A percentile compares a stretch with the other conserved stretches of the same genome.
These are phyloP conservation scores for Phytopythium aichiense DNA, from an alignment of 352 stramenopile species.

Conservation along the genomic window DNA sequence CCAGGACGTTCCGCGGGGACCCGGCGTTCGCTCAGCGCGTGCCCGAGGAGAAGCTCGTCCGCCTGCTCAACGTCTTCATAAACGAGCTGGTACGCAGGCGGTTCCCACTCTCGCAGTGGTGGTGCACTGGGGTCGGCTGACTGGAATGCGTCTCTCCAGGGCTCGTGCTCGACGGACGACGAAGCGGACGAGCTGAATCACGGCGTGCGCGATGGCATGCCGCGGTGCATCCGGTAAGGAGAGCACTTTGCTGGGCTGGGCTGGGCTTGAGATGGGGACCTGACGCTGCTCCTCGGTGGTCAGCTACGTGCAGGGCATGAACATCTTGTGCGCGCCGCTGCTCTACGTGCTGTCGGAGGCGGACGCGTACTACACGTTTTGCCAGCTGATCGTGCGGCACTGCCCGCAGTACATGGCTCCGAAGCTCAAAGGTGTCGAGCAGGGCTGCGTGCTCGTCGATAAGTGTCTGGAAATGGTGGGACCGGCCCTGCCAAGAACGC, in stretches of 20 bases:
- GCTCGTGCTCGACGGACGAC: slow-evolving; percentile 20
- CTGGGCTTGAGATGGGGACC: background rate
- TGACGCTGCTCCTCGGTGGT: background rate
- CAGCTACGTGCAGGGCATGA: slow-evolving; percentile 93
- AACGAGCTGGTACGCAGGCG: slow-evolving; percentile 53
- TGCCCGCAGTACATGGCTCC: slow-evolving; percentile 90
- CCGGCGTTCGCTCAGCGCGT: slow-evolving; percentile 85
- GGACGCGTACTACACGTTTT: slow-evolving; percentile 90
- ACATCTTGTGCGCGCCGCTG: slow-evolving; percentile 85
- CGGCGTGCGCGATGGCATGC: slow-evolving; percentile 18
- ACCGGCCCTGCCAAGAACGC: background rate
- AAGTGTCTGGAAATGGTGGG: slow-evolving; percentile 68
- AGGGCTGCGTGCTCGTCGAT: slow-evolving; percentile 77
- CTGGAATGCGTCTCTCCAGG: slow-evolving; percentile 4
- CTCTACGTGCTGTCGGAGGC: slow-evolving; percentile 91
- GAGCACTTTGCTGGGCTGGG: background rate
- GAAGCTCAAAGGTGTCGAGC: slow-evolving; percentile 79
- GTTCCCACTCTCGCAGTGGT: background rate
- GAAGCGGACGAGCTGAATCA: slow-evolving; percentile 14
- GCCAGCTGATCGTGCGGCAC: slow-evolving; percentile 81
- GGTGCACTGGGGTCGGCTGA: background rate
- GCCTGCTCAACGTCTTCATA: slow-evolving; percentile 91
- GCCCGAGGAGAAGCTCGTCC: slow-evolving; percentile 88
- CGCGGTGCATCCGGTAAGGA: slow-evolving; percentile 37
- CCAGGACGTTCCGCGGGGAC: slow-evolving; percentile 82